Percentiles rank a stretch among this genome's conserved stretches.
These are phyloP conservation scores for Peronospora belbahrii DNA, from an alignment of 352 stramenopile genomes.

Conservation along the genomic window DNA sequence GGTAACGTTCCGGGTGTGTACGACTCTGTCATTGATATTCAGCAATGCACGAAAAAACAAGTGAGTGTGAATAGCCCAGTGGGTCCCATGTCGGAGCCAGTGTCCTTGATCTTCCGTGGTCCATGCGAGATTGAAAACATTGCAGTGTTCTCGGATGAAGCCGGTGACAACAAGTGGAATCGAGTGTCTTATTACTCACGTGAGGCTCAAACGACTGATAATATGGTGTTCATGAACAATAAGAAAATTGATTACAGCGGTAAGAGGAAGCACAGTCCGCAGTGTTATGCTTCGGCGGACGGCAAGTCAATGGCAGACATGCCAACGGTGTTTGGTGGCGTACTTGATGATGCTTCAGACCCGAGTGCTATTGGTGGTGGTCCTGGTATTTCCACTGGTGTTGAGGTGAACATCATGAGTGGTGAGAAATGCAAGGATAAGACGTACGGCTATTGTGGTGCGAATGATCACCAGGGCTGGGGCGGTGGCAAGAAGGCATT, in stretches of 20 bases:
- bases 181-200: conserved; percentile 49
- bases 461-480: conserved; percentile 57
- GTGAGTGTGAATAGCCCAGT: conserved; percentile 42
- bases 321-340: conserved; percentile 33
- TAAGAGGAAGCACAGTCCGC: conserved; percentile 30
- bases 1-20: conserved; percentile 46
- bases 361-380: conserved; percentile 25
- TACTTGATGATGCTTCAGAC: conserved; percentile 38
- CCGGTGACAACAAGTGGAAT: conserved; percentile 27
- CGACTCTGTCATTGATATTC: conserved; percentile 38
- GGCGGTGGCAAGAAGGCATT: conserved; percentile 59
- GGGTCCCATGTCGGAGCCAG: conserved; percentile 49
- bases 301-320: conserved; percentile 17
- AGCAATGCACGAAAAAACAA: conserved; percentile 27
- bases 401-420: conserved; percentile 66
- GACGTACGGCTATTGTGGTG: conserved; percentile 31
- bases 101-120: conserved; percentile 57
- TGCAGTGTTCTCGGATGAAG: conserved; percentile 35
- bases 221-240: conserved; percentile 77
- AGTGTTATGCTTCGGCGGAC: conserved; percentile 45
- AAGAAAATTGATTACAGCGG: conserved; percentile 58
- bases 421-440: conserved; percentile 26
- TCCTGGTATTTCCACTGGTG: conserved; percentile 39
- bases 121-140: conserved; percentile 53
- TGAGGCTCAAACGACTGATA: conserved; percentile 22